Base-by-base conservation (phyloP, 495 filamentous ascomycete species). In the Xylaria scruposa region DNA sequence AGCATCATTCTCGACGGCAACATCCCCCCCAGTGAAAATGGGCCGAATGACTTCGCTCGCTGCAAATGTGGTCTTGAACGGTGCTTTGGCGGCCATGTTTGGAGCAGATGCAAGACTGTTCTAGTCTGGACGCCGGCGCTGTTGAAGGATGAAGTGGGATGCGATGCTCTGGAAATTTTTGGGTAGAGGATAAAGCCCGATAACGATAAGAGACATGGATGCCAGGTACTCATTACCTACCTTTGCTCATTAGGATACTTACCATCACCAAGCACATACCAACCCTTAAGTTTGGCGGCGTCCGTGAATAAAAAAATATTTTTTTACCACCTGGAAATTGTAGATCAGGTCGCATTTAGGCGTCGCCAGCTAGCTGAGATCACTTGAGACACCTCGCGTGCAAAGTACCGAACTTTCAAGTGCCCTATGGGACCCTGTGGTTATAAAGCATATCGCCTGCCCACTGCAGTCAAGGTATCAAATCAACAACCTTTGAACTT, bases 1-100 rank as follows among this genome's bases (percentile, higher is more conserved):
- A 49, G 94, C 95, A 82, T 88, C 90, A 80, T 89, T 85, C 85
- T 95, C 93, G 54, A 98, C 87, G 47, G 93, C 90, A 73, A 95
- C 91, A 76, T 90, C 91, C 61, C 96, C 96, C 68, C 96, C 95
- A 38, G 95, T 97, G 80, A 95, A 97, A 56, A 98, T 94, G 46
- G 96, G 97, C 75, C 94, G 93, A 56, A 99, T 93, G 31, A 92
- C 90, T 71, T 90, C 89, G 72, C 84, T 85, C 67, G 91, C 88
- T 80, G 95, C 92, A 79, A 97, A 99, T 51, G 97, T 97, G 31
- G 94, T 98, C 85, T 93, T 86, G 67, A 85, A 79, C 21, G 85
- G 76, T 40, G 81, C 76, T 81, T 83, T 83, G 47, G 77, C 84
- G 36, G 87, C 86, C 87, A 89, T 89, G 68, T 10, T 59, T 19